These are phyloP conservation scores for Aspergillus tanneri DNA, from an alignment of 2,329 filamentous ascomycete genomes.

Conservation along the genomic window DNA sequence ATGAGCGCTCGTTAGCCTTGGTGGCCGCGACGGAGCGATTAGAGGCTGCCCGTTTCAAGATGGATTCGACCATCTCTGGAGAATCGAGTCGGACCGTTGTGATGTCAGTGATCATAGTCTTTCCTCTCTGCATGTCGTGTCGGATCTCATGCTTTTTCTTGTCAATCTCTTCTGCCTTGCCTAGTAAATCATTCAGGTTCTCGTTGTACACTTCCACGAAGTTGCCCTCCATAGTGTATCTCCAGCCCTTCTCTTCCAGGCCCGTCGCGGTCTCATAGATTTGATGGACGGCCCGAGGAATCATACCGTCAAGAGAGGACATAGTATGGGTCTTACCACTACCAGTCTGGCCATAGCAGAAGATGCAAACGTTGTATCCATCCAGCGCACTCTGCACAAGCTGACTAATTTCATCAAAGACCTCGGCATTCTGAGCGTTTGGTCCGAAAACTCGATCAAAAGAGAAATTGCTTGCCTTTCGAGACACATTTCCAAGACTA, in stretches of 20 bases:
- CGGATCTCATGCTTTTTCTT: slow-evolving; percentile 86
- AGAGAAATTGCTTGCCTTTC: slow-evolving; percentile 79
- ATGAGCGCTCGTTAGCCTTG: slow-evolving; percentile 94
- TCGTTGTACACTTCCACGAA: slow-evolving; percentile 99
- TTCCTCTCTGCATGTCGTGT: slow-evolving; percentile 78
- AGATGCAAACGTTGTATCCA: slow-evolving; percentile 98
- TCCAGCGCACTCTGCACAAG: slow-evolving; percentile 94
- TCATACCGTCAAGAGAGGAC: slow-evolving; percentile 90
- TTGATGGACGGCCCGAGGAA: slow-evolving; percentile 86
- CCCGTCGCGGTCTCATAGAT: slow-evolving; percentile 86
- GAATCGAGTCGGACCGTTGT: slow-evolving; percentile 75
- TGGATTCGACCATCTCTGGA: slow-evolving; percentile 73
- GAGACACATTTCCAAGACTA: slow-evolving; percentile 71
- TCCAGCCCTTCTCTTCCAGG: slow-evolving; percentile 88
- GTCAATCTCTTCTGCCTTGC: slow-evolving; percentile 66
- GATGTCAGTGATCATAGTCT: slow-evolving; percentile 78
- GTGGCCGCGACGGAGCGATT: slow-evolving; percentile 93
- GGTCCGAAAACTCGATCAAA: slow-evolving; percentile 94
- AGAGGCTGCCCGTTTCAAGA: slow-evolving; percentile 75
- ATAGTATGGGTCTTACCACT: slow-evolving; percentile 97
- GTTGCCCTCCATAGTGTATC: slow-evolving; percentile 87
- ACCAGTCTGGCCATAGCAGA: slow-evolving; percentile 96
- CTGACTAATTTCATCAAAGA: slow-evolving; percentile 96
- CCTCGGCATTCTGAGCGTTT: slow-evolving; percentile 71
- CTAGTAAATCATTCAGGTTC: slow-evolving; percentile 86